Evolutionary conservation across 2,329 filamentous ascomycete species (phyloP).

Genomic region (Xylaria sp.): DNA sequence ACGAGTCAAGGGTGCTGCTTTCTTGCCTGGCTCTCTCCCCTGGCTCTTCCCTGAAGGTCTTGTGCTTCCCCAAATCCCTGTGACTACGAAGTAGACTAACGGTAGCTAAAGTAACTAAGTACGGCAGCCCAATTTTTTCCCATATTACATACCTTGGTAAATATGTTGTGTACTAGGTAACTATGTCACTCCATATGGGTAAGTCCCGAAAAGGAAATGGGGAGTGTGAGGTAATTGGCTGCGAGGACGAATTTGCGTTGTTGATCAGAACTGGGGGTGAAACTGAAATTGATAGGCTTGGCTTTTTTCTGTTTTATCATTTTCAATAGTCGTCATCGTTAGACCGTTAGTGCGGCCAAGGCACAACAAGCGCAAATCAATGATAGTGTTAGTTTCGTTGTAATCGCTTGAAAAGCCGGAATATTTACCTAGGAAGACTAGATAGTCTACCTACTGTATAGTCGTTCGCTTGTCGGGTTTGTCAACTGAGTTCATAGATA

Average conservation of each 20-base stretch:
- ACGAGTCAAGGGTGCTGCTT: slow-evolving; percentile 13
- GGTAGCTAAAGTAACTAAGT: too few species aligned
- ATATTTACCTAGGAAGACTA: too few species aligned
- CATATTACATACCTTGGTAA: not conserved
- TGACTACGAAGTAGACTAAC: not conserved
- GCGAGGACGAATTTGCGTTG: slow-evolving; percentile 4
- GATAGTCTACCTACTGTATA: too few species aligned
- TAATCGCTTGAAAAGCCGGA: too few species aligned
- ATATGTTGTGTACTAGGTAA: not conserved
- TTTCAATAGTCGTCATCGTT: not conserved
- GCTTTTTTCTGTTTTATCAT: not conserved
- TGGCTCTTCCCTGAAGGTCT: not conserved
- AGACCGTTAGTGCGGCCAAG: too few species aligned
- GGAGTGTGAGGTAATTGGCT: slow-evolving; percentile 14
- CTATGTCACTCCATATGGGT: not conserved
- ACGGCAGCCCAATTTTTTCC: not conserved
- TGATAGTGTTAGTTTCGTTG: too few species aligned
- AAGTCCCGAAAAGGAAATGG: slow-evolving; percentile 23
- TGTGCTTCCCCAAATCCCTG: not conserved
- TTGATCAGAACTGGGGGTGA: slow-evolving; percentile 13
- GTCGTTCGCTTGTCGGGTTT: too few species aligned
- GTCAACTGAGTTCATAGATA: too few species aligned
- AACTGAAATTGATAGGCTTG: slow-evolving; percentile 12
- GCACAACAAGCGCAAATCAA: too few species aligned
- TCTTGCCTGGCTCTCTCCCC: not conserved